phyloP scores from a whole-genome alignment of 192 early-diverging fungal genomes.

The Rhizoclosmatium globosum region DNA sequence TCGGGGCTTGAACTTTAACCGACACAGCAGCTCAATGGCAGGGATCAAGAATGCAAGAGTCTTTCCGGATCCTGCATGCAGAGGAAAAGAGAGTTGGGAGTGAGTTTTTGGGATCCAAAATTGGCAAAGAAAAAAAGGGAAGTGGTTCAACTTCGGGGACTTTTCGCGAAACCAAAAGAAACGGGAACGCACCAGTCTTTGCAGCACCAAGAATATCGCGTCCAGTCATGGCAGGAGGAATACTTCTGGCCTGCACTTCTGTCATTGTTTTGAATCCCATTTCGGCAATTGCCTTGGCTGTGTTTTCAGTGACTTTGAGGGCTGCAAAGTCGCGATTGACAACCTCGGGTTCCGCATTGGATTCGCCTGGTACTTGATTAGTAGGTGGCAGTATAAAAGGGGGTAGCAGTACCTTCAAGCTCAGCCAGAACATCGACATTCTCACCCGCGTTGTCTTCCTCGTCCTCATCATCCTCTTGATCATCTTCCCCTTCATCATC shows the following conservation, averaged over 20 bases:
- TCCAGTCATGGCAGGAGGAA: conserved; percentile 94
- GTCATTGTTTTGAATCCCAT: conserved; percentile 97
- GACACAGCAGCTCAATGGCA: conserved; percentile 88
- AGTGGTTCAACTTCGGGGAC: neutral
- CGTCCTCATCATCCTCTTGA: conserved; percentile 14
- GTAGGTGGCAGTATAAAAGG: neutral
- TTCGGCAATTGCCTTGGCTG: conserved; percentile 80
- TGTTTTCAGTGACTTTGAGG: conserved; percentile 81
- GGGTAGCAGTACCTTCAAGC: conserved; percentile 32
- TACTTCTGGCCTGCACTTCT: conserved; percentile 94
- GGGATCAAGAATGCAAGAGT: conserved; percentile 97
- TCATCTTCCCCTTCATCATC: conserved; percentile 7
- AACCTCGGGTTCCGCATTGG: neutral
- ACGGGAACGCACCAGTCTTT: conserved; percentile 77
- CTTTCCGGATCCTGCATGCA: conserved; percentile 50
- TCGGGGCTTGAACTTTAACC: conserved; percentile 94
- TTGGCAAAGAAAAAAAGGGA: neutral
- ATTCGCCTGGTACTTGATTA: neutral
- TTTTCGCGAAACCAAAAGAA: neutral
- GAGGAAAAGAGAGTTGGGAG: too few species aligned
- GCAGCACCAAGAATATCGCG: conserved; percentile 98
- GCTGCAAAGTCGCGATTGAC: conserved; percentile 73
- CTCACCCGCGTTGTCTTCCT: neutral
- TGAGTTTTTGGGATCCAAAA: neutral
- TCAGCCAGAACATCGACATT: conserved; percentile 1